Base-by-base conservation (phyloP, 202 grass and related monocot species). In the Sporobolus alterniflorus region DNA sequence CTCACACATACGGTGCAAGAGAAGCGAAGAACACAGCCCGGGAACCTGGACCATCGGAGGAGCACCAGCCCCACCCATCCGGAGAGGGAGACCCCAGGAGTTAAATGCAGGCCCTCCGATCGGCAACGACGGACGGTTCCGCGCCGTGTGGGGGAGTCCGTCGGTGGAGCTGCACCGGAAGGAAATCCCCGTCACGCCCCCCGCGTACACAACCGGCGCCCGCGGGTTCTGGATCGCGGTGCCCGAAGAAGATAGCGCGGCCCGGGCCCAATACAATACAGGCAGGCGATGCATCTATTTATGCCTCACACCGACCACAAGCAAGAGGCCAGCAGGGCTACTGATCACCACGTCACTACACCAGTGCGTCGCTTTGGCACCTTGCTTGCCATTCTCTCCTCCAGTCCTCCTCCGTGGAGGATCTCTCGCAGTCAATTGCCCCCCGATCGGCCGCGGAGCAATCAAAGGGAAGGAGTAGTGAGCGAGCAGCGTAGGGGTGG, bases 101-200 rank as follows among this genome's bases (percentile, higher is more conserved):
- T 69, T 87, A 57, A 90, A 80, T 87, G 88, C 84, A 42, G 63
- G 80, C 69, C 84, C 83, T 75, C 63, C 88, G 75, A 87, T 64
- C 33, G 79, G 78, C 71, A 76, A 48, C 67, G 75, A 61, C 67
- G 69, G n/a, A 73, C 76, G 84, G 62, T 78, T 74, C 49, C 52
- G 40, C 71, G 34, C 26, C 55, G 55, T 55, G 21, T 2, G 6
- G 21, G 20, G 9, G 9, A 6, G 54, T 29, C 12, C 56, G 25
- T 60, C 54, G 54, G 42, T 15, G 6, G 21, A 55, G 46, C 52
- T 4, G 3, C 49, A 44, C 46, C 10, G 25, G 12, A 9, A 60
- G 16, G 61, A 83, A 90, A 74, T 79, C 32, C 67, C 79, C 1
- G 50, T 11, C 6, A 24, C 83, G 83, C 83, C 88, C 88, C 61